Conservation (phyloP, 2,329 filamentous ascomycete species). For the Colletotrichum neosansevieriae region DNA sequence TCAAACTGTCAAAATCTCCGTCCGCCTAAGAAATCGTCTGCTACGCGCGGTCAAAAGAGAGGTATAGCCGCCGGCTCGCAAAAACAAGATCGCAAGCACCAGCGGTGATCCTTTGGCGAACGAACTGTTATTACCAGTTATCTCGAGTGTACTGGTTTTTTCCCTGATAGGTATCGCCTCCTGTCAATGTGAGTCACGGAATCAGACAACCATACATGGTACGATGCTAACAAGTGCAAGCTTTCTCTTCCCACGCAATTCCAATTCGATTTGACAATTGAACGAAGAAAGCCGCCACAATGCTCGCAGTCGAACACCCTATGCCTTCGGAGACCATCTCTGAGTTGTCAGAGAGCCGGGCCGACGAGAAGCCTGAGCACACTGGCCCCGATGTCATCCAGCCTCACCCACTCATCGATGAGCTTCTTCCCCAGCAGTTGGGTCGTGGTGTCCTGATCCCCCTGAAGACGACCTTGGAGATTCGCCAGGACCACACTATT, state of each 20-base stretch:
- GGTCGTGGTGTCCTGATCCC: slow-evolving; percentile 67
- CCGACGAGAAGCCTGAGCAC: slow-evolving; percentile 33
- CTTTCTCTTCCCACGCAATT: not conserved
- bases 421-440: slow-evolving; percentile 51
- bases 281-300: slow-evolving; percentile 6
- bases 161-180: not conserved
- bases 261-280: not conserved
- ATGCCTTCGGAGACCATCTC: slow-evolving; percentile 6
- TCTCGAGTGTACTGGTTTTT: not conserved
- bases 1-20: not conserved
- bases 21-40: not conserved
- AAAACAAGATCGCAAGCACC: not conserved
- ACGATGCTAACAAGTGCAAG: not conserved
- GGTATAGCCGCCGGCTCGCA: not conserved
- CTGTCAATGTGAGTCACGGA: slow-evolving; percentile 29
- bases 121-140: not conserved
- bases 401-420: slow-evolving; percentile 50
- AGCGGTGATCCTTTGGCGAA: not conserved
- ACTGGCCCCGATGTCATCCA: slow-evolving; percentile 40
- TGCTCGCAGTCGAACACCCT: slow-evolving; percentile 32
- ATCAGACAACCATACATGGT: not conserved
- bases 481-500: slow-evolving; percentile 68
- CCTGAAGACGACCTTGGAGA: slow-evolving; percentile 74
- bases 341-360: slow-evolving; percentile 22
- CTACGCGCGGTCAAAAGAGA: not conserved